These are phyloP conservation scores for Anisodus acutangulus DNA, from an alignment of 257 asterid species.

Conservation along the genomic window DNA sequence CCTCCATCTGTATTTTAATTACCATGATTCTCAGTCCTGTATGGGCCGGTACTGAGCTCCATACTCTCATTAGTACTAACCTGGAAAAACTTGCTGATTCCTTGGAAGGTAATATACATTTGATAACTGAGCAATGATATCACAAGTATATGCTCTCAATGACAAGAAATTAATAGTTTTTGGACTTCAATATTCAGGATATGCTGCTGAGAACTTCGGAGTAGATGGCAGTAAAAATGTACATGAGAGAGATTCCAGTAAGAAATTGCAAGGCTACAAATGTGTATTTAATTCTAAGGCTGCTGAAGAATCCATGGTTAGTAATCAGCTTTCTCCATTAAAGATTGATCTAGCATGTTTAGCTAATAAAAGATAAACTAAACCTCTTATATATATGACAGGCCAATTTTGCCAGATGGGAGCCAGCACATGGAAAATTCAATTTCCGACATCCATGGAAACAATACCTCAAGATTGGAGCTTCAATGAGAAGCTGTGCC, in stretches of 20 bases:
- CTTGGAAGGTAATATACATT: slow-evolving; percentile 56
- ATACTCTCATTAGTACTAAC: slow-evolving; percentile 60
- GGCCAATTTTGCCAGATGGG: slow-evolving; percentile 54
- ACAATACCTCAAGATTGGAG: slow-evolving; percentile 57
- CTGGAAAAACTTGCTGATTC: slow-evolving; percentile 77
- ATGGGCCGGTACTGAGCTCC: slow-evolving; percentile 89
- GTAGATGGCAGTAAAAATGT: slow-evolving; percentile 32
- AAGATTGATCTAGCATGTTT: background rate
- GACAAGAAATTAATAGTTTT: background rate
- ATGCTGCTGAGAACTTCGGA: slow-evolving; percentile 55
- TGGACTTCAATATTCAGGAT: slow-evolving; percentile 39
- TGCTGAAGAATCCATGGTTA: slow-evolving; percentile 75
- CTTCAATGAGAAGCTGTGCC: slow-evolving; percentile 67
- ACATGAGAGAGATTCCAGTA: slow-evolving; percentile 38
- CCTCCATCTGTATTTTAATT: slow-evolving; percentile 65
- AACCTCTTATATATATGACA: slow-evolving; percentile 11
- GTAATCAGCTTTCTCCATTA: slow-evolving; percentile 28
- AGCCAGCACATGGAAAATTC: slow-evolving; percentile 48
- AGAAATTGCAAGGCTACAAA: slow-evolving; percentile 55
- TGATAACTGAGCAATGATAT: background rate
- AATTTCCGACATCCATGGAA: slow-evolving; percentile 51
- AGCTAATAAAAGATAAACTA: background rate
- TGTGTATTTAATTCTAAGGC: slow-evolving; percentile 74
- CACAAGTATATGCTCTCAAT: background rate
- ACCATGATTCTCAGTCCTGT: slow-evolving; percentile 68